Conservation (phyloP, 148 eudicot genomes). For the Nepenthes mirabilis region DNA sequence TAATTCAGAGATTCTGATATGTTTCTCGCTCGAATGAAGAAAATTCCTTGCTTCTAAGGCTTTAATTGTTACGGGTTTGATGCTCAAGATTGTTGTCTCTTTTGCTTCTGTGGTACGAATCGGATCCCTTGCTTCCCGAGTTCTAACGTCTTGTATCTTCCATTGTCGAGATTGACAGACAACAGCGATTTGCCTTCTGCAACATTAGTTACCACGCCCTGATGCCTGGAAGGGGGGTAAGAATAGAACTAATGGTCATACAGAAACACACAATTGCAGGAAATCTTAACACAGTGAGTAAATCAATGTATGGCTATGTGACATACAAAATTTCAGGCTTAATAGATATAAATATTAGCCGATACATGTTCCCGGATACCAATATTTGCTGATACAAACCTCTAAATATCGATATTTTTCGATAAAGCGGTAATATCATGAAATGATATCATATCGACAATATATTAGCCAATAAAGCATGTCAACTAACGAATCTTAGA, state of each 20-base stretch:
- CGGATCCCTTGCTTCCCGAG: conserved; percentile 83
- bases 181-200: conserved; percentile 51
- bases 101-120: conserved; percentile 68
- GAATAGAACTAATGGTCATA: not conserved
- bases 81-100: conserved; percentile 24
- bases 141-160: conserved; percentile 52
- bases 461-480: too few relatives aligned
- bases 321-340: too few relatives aligned
- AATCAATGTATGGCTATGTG: too few relatives aligned
- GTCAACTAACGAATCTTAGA: too few relatives aligned
- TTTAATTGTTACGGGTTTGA: not conserved
- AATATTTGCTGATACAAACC: too few relatives aligned
- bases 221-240: conserved; percentile 41
- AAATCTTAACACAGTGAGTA: too few relatives aligned
- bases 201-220: conserved; percentile 60
- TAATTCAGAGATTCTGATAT: too few relatives aligned
- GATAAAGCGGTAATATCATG: too few relatives aligned
- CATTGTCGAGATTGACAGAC: conserved; percentile 76
- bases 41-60: not conserved
- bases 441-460: too few relatives aligned
- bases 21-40: not conserved
- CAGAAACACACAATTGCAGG: not conserved
- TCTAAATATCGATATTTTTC: too few relatives aligned
- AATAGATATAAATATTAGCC: too few relatives aligned
- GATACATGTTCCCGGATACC: too few relatives aligned